phyloP scores from a whole-genome alignment of 306 rosid genomes.

The Cucumis hystrix region DNA sequence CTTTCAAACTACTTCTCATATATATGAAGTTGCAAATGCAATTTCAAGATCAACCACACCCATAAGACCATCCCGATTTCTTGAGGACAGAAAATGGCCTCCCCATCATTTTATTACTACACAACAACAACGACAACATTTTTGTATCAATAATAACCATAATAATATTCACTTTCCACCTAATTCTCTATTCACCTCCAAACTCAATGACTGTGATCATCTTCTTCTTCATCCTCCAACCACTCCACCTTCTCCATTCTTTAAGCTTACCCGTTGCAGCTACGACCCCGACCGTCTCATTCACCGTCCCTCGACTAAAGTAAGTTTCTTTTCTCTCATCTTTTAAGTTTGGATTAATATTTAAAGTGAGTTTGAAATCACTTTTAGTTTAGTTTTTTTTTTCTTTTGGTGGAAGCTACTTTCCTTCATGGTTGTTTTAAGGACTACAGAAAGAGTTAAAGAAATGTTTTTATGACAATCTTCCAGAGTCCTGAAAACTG shows the following conservation, averaged over 20 bases:
- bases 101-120: slow-evolving; percentile 1
- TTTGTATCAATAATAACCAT: neutral
- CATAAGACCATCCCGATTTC: slow-evolving; percentile 12
- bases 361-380: neutral
- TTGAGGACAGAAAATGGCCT: slow-evolving; percentile 26
- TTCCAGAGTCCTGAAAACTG: no score
- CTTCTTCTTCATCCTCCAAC: slow-evolving; percentile 11
- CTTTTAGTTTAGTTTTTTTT: neutral
- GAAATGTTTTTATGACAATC: no score
- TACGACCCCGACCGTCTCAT: neutral
- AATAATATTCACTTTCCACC: neutral
- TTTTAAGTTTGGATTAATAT: neutral
- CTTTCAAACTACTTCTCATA: neutral
- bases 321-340: neutral
- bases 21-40: slow-evolving; percentile 1
- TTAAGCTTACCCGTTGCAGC: neutral
- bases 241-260: slow-evolving; percentile 1
- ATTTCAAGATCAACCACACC: slow-evolving; percentile 9
- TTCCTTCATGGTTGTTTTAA: no score
- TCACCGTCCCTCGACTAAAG: neutral
- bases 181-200: slow-evolving; percentile 15
- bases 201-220: slow-evolving; percentile 3
- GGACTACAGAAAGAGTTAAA: no score
- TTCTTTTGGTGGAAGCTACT: no score
- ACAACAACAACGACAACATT: neutral